Evolutionary conservation across 352 stramenopile species (phyloP).

Genomic region (Phytophthora fragariae): DNA sequence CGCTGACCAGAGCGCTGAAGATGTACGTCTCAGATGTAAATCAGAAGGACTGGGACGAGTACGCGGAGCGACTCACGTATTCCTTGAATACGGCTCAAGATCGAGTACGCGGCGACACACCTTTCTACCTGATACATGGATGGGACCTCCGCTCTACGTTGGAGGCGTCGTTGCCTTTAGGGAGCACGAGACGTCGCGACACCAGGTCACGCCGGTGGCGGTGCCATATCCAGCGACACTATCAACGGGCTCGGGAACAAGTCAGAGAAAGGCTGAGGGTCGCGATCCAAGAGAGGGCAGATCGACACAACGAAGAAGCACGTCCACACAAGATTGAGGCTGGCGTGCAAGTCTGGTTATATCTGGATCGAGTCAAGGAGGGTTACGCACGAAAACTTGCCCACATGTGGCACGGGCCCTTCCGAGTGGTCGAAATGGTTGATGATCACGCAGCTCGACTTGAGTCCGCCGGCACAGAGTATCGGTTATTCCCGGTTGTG

Average conservation of each 20-base stretch:
- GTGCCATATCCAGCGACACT: neutral
- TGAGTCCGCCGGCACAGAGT: too few relatives aligned
- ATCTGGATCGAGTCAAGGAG: neutral
- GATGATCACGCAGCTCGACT: too few relatives aligned
- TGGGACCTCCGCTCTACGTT: neutral
- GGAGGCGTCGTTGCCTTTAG: neutral
- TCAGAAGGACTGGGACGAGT: neutral
- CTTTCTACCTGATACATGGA: neutral
- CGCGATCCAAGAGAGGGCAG: neutral
- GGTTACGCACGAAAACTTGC: neutral
- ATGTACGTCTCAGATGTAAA: neutral
- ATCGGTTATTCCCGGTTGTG: too few relatives aligned
- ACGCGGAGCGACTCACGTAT: neutral
- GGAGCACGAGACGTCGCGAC: neutral
- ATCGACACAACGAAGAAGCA: neutral
- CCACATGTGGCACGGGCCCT: neutral
- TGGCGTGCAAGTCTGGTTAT: neutral
- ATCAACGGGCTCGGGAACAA: neutral
- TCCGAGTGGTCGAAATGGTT: too few relatives aligned
- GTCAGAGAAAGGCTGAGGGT: neutral
- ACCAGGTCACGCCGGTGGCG: neutral
- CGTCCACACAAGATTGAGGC: neutral
- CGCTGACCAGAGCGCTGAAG: neutral
- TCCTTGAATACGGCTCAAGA: neutral
- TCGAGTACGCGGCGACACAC: neutral